These are phyloP conservation scores for Didymella glomerata DNA, from an alignment of 2,329 filamentous ascomycete genomes.

Conservation along the genomic window DNA sequence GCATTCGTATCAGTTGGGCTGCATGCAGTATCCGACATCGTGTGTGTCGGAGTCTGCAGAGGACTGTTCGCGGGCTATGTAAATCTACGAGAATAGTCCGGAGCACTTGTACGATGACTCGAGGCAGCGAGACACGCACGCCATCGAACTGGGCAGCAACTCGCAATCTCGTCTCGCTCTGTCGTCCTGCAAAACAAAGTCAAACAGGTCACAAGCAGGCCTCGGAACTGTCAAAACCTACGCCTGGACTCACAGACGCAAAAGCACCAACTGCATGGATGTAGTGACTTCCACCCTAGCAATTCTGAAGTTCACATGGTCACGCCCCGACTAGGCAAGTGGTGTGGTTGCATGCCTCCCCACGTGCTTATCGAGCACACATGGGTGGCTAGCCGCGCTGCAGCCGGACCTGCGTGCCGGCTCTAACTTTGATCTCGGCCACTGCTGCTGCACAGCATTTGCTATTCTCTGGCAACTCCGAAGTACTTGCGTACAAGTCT, in stretches of 20 bases:
- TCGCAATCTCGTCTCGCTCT: constrained; percentile 9
- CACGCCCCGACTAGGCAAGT: constrained; percentile 40
- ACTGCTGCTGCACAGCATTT: neutral
- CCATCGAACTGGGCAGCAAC: constrained; percentile 17
- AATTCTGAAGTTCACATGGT: constrained; percentile 42
- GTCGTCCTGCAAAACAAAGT: constrained; percentile 3
- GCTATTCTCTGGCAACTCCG: neutral
- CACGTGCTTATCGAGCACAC: constrained; percentile 47
- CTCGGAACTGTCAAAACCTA: constrained; percentile 5
- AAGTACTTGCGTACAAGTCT: constrained; percentile 2
- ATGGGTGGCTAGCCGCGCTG: constrained; percentile 17
- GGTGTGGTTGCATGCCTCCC: constrained; percentile 36
- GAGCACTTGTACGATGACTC: constrained; percentile 9
- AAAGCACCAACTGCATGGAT: constrained; percentile 29
- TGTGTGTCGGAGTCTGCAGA: constrained; percentile 2
- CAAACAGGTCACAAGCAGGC: constrained; percentile 12
- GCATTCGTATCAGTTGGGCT: neutral
- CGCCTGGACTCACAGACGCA: constrained; percentile 15
- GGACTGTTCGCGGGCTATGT: neutral
- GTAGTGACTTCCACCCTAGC: constrained; percentile 31
- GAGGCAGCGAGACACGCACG: constrained; percentile 7
- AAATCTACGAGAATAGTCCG: neutral
- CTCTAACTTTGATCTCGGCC: neutral
- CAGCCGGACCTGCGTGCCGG: constrained; percentile 1
- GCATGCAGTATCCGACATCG: neutral